Conservation (phyloP, 2,329 filamentous ascomycete species). For the Neofusicoccum kwambonambiense region DNA sequence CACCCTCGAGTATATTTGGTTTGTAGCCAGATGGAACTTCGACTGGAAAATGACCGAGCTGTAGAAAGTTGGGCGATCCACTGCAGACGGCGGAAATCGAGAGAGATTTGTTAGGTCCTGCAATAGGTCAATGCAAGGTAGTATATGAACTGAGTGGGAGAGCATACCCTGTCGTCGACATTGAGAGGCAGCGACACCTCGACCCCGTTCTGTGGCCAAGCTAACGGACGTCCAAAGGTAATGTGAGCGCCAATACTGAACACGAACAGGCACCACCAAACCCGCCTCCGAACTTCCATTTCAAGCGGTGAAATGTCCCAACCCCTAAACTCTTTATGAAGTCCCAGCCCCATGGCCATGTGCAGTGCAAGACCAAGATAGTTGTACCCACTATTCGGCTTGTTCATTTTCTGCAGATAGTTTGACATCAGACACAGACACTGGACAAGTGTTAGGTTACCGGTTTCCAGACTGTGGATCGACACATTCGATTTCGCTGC, state of each 20-base stretch:
- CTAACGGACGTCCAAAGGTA: constrained; percentile 50
- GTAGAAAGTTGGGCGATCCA: constrained; percentile 40
- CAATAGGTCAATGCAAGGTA: not conserved
- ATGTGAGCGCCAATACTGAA: constrained; percentile 52
- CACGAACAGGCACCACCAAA: constrained; percentile 42
- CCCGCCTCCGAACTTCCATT: constrained; percentile 34
- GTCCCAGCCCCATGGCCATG: constrained; percentile 51
- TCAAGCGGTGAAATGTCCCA: constrained; percentile 45
- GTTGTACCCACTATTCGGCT: constrained; percentile 52
- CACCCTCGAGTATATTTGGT: constrained; percentile 46
- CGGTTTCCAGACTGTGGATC: constrained; percentile 49
- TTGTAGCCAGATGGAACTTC: constrained; percentile 46
- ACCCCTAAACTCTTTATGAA: constrained; percentile 51
- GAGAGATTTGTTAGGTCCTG: constrained; percentile 34
- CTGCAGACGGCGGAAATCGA: constrained; percentile 14
- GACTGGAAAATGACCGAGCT: constrained; percentile 47
- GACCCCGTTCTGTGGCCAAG: constrained; percentile 45
- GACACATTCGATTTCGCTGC: constrained; percentile 48
- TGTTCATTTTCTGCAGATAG: constrained; percentile 52
- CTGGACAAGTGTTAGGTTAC: constrained; percentile 51
- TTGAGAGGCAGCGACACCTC: constrained; percentile 47
- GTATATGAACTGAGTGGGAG: too few relatives aligned
- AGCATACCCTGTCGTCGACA: constrained; percentile 41
- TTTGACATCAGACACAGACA: constrained; percentile 49
- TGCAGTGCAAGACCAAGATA: constrained; percentile 49